Evolutionary conservation across 2,329 filamentous ascomycete genomes (phyloP), one percentile per base, ranked within the genome.

Genomic region (Fusarium nematophilum): DNA sequence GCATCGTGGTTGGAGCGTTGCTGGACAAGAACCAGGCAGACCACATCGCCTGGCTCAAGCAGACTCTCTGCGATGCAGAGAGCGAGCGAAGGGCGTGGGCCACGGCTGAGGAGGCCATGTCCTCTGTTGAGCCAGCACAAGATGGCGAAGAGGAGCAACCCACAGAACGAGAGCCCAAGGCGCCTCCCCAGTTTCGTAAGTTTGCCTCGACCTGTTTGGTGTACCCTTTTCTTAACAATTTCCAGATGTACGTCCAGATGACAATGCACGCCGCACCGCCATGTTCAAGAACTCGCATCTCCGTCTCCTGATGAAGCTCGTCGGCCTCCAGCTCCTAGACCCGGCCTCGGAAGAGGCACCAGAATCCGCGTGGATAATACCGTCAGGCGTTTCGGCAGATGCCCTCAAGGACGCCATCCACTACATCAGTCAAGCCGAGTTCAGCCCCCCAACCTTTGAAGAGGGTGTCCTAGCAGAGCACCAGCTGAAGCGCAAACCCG

Each of bases 211-310:
- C 9, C 15, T 14, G 5, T 10, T 6, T 5, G 8, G 14, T 14
- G 38, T n/a, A n/a, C 18, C n/a, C 4, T 10, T 18, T 25, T 37
- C 53, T 75, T 80, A 66, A 79, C 55, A 30, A 26, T 27, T 15
- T 11, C 14, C 67, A 89, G 86, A 77, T 51, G 77, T 93, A 47
- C 83, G 82, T 44, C 82, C 90, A 0, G 86, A 90, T 53, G 86
- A 84, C 34, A 86, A 90, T 38, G 81, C 85, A 42, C 86, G 88
- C 33, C 87, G 88, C 44, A 83, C 83, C 17, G 90, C 92, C 21
- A 88, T 97, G 76, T 96, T 96, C 79, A 96, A 92, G 71, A 96
- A 98, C 74, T 88, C 91, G 9, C 89, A 94, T 68, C 83, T 98
- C 3, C 90, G 93, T 27, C 86, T 98, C 2, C 83, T 99, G 4